Evolutionary conservation across 805 yeast genomes (phyloP), one percentile per base, ranked within the genome.

Genomic region (Yamadazyma sp.): DNA sequence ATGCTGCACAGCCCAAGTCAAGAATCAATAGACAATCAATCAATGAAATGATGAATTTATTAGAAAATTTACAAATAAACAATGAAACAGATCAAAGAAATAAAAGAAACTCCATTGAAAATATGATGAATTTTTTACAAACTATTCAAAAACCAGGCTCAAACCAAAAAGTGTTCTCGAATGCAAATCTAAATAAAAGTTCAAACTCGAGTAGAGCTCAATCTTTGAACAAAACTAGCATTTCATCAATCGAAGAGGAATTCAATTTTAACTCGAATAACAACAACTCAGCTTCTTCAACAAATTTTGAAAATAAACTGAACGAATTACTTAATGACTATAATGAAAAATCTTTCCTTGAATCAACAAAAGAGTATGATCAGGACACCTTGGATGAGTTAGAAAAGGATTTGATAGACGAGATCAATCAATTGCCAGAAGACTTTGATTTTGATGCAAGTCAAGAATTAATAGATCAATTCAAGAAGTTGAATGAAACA

Each of bases 361-460:
- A 23, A 25, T 12, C 35, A 22, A 30, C 26, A 3, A 30, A 31
- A 5, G 13, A 44, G 18, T 35, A 30, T 10, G 39, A 40, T 6
- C 36, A 44, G 19, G 40, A 39, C 11, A 38, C 44, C 8, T 23
- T 42, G 12, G 33, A 30, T 23, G 41, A 35, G 9, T 29, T 50
- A 25, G 60, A 60, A 29, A 51, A 59, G 30, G 66, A 59, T 23
- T 33, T 62, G 2, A 42, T 63, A 3, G 70, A 62, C 38, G 70
- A 63, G 42, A 49, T 60, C 11, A 63, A 63, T 36, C 52, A 47
- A 43, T 30, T 63, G 4, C 67, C 69, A 0, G 65, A 53, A 33
- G 71, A 65, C 43, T 65, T 47, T 43, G 71, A 66, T 35, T 64
- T 64, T 38, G 60, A 56, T 18, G 42, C 42, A 1, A 36, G 30